Base-by-base conservation (phyloP, 73 alveolate genomes). In the Paramecium sonneborni region DNA sequence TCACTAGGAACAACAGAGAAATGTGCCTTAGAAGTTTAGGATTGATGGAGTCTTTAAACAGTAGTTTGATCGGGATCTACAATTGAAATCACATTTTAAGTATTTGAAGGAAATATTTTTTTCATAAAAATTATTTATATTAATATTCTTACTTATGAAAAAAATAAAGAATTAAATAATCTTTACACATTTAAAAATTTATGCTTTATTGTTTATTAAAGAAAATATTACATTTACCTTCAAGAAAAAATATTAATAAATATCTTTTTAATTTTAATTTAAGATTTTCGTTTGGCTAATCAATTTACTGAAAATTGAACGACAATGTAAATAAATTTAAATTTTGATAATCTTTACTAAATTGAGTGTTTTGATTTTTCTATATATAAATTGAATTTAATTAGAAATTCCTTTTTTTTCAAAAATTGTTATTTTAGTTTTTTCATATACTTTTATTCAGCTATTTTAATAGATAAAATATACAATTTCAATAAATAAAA, bases 1-100 rank as follows among this genome's bases (percentile, higher is more conserved):
- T 74, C 87, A 37, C 87, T 74, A 39, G 87, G 87, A n/a, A 74
- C 87, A 1, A 37, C 68, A 11, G 87, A 74, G 32, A 74, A 74
- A 37, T 34, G 87, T 32, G 67, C 87, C 21, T 74, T 74, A 28
- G 87, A 74, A 6, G 58, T 74, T 74, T 34, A 9, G 6, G 87
- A 74, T 74, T 74, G 32, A 39, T 74, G 87, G 56, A 74, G 44
- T 74, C 87, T 74, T n/a, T 37, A 39, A 20, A 39, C 87, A 34
- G 87, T 74, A 37, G 87, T 39, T 9, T 74, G 24, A 39, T 74
- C 87, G 32, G 87, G 84, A 62, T 62, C 84, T 15, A 62, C 39
- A 23, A 62, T 62, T 2, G 84, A 32, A 12, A 62, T 26, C 39
- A 24, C 84, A 62, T 62, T 62, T 62, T 62, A 62, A 62, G 84